Evolutionary conservation across 805 yeast species (phyloP).

Genomic region (Yarrowia sp.): DNA sequence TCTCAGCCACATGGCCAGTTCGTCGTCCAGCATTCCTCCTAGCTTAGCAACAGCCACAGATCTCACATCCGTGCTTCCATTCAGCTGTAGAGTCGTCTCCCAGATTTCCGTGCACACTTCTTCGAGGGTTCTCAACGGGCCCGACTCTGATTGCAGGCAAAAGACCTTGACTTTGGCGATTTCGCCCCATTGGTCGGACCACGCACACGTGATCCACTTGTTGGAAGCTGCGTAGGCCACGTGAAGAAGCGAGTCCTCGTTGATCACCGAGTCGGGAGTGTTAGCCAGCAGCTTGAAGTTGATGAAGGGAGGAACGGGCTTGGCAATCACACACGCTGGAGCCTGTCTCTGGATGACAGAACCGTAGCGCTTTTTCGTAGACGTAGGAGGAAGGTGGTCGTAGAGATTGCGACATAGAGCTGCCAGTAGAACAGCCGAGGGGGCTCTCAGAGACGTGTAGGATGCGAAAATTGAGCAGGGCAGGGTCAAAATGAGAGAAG

Average conservation of each 20-base stretch:
- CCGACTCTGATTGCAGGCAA: constrained; percentile 41
- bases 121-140: constrained; percentile 41
- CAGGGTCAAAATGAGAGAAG: neutral
- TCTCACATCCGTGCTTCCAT: constrained; percentile 46
- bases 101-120: constrained; percentile 49
- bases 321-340: constrained; percentile 50
- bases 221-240: constrained; percentile 82
- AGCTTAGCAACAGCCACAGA: constrained; percentile 50
- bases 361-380: constrained; percentile 2
- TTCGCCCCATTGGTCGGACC: constrained; percentile 85
- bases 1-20: constrained; percentile 47
- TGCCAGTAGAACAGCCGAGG: neutral
- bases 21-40: constrained; percentile 50
- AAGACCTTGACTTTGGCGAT: constrained; percentile 66
- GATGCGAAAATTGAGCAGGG: constrained; percentile 23
- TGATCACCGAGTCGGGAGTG: constrained; percentile 50
- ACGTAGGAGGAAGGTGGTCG: constrained; percentile 12
- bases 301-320: constrained; percentile 48
- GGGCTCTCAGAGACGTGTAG: neutral
- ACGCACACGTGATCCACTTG: constrained; percentile 86
- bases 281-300: constrained; percentile 46
- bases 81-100: constrained; percentile 47
- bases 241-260: constrained; percentile 82
- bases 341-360: constrained; percentile 34
- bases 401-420: constrained; percentile 9